Conservation (phyloP, 208 protist genomes). For the Naegleria gruberi region DNA sequence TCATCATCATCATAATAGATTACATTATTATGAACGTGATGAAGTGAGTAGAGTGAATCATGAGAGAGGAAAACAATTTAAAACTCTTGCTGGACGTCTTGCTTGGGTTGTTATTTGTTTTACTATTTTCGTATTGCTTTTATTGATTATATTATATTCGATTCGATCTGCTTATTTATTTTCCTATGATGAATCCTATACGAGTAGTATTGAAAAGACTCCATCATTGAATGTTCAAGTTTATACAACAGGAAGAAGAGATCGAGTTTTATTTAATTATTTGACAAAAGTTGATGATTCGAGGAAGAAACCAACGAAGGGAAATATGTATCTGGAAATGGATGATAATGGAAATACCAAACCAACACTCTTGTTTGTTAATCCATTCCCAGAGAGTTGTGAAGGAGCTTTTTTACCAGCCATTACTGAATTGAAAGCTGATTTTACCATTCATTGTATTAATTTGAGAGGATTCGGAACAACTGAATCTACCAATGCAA, state of each 20-base stretch:
- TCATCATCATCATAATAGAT: too few species aligned
- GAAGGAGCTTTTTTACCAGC: not conserved
- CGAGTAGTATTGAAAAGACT: too few species aligned
- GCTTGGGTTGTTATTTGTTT: too few species aligned
- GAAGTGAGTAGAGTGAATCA: too few species aligned
- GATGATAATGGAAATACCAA: not conserved
- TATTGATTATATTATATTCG: too few species aligned
- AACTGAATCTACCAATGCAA: not conserved
- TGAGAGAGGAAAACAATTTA: too few species aligned
- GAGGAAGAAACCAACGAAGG: not conserved
- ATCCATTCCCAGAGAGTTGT: slow-evolving; percentile 6
- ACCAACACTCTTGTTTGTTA: not conserved
- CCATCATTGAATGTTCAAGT: not conserved
- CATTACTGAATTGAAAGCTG: not conserved
- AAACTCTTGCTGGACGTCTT: too few species aligned
- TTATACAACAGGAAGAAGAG: not conserved
- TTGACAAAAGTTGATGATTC: not conserved
- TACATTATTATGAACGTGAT: too few species aligned
- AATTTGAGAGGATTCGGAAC: not conserved
- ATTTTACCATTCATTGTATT: not conserved
- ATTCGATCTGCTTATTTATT: too few species aligned
- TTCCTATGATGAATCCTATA: too few species aligned
- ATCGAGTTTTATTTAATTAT: not conserved
- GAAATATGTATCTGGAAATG: not conserved
- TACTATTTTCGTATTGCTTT: too few species aligned